Evolutionary conservation across 225 moss, liverwort and hornwort genomes (phyloP).

Genomic region (Asterella californica): DNA sequence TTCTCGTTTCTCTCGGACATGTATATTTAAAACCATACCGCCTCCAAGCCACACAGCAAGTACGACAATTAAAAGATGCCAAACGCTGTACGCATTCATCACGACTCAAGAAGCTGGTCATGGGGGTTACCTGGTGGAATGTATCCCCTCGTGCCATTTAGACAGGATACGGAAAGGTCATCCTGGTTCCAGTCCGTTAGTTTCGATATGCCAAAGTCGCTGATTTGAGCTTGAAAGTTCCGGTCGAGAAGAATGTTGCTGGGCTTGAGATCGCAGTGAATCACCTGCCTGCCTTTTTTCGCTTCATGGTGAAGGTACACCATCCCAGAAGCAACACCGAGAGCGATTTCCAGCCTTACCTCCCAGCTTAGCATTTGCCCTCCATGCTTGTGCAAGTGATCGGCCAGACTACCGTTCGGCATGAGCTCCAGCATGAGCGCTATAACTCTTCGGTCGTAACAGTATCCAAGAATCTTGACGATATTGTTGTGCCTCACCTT

Average conservation of each 20-base stretch:
- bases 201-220: conserved; percentile 34
- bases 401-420: conserved; percentile 29
- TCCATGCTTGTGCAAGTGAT: conserved; percentile 16
- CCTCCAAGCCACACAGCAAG: not conserved
- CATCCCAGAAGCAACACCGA: conserved; percentile 26
- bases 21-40: not conserved
- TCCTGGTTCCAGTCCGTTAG: conserved; percentile 6
- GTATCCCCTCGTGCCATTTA: conserved; percentile 19
- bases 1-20: not conserved
- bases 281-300: not conserved
- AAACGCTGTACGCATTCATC: not conserved
- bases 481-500: conserved; percentile 25
- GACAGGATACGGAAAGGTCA: conserved; percentile 1
- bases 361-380: conserved; percentile 16
- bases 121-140: conserved; percentile 17
- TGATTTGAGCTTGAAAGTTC: conserved; percentile 15
- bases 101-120: not conserved
- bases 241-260: conserved; percentile 31
- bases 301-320: conserved; percentile 29
- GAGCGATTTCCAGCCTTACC: conserved; percentile 14
- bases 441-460: conserved; percentile 5
- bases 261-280: conserved; percentile 31
- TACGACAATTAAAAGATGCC: not conserved
- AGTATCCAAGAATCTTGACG: conserved; percentile 25
- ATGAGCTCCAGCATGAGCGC: conserved; percentile 30